Percentiles rank a stretch among this genome's conserved stretches.
phyloP scores from a whole-genome alignment of 306 rosid species.

The Crotalaria pallida region DNA sequence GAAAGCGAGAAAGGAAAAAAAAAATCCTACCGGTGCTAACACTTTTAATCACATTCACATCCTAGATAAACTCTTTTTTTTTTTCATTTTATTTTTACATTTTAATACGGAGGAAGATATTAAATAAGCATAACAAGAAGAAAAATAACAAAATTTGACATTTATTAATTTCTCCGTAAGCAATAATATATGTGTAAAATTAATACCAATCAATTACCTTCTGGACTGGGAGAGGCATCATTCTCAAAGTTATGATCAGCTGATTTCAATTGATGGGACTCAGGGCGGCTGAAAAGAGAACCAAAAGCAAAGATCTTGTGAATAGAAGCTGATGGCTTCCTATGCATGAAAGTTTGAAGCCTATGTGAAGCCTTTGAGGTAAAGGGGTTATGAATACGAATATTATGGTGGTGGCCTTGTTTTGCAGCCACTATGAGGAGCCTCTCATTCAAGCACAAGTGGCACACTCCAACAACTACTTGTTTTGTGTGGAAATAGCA shows the following conservation, averaged over 20 bases:
- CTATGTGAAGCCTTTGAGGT: constrained; percentile 27
- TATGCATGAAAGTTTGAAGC: constrained; percentile 25
- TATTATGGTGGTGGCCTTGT: constrained; percentile 34
- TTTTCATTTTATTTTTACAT: not conserved
- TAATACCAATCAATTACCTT: constrained; percentile 64
- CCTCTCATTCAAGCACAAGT: constrained; percentile 75
- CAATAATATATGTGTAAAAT: not conserved
- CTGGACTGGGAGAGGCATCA: constrained; percentile 76
- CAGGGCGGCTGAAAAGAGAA: constrained; percentile 47
- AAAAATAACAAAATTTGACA: not conserved
- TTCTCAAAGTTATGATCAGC: constrained; percentile 29
- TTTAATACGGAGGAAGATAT: not conserved
- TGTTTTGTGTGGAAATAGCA: constrained; percentile 87
- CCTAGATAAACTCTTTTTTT: not conserved
- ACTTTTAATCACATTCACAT: not conserved
- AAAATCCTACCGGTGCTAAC: constrained; percentile 5
- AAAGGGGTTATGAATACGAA: constrained; percentile 13
- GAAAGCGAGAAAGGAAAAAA: too few species aligned
- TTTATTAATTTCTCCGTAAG: not conserved
- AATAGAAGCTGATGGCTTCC: constrained; percentile 31
- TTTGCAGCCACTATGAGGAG: constrained; percentile 66
- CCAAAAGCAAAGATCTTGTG: constrained; percentile 90
- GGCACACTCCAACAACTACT: constrained; percentile 65
- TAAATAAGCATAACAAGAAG: not conserved
- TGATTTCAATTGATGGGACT: constrained; percentile 55